Conservation (phyloP, 2,329 filamentous ascomycete species). For the Aspergillus quadricinctus region DNA sequence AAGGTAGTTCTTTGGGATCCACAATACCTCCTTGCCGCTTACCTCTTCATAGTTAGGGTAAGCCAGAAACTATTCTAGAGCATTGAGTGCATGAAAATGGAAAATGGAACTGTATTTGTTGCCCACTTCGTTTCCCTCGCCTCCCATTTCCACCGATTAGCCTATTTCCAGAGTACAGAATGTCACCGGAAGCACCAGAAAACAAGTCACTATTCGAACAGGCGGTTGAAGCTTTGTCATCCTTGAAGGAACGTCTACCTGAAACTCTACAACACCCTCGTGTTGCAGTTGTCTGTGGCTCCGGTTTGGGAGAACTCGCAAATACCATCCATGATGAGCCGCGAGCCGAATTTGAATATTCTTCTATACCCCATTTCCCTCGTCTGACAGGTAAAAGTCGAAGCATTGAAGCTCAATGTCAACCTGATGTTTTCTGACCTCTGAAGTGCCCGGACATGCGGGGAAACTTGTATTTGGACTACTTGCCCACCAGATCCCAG, state of each 20-base stretch:
- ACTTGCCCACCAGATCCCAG: conserved; percentile 52
- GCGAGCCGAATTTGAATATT: conserved; percentile 53
- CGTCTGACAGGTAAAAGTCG: conserved; percentile 50
- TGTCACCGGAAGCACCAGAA: conserved; percentile 9
- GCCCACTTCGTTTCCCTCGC: too few species aligned
- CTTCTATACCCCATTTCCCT: conserved; percentile 59
- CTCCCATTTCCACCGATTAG: neutral
- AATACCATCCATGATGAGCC: conserved; percentile 50
- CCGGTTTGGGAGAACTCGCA: conserved; percentile 58
- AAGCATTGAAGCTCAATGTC: neutral
- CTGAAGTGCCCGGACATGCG: conserved; percentile 55
- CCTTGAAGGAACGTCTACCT: conserved; percentile 50
- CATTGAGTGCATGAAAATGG: neutral
- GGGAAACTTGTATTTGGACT: conserved; percentile 62
- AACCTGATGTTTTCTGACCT: conserved; percentile 7
- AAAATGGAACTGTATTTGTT: neutral
- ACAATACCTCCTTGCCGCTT: neutral
- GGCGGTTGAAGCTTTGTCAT: conserved; percentile 47
- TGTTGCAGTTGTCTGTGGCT: conserved; percentile 62
- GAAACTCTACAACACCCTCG: conserved; percentile 48
- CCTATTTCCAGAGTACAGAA: neutral
- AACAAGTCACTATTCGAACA: conserved; percentile 22
- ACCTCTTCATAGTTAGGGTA: neutral
- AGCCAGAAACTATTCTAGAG: neutral
- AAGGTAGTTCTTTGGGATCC: neutral